Conservation (phyloP, 2,329 filamentous ascomycete genomes). For the Bimuria novae-zelandiae region DNA sequence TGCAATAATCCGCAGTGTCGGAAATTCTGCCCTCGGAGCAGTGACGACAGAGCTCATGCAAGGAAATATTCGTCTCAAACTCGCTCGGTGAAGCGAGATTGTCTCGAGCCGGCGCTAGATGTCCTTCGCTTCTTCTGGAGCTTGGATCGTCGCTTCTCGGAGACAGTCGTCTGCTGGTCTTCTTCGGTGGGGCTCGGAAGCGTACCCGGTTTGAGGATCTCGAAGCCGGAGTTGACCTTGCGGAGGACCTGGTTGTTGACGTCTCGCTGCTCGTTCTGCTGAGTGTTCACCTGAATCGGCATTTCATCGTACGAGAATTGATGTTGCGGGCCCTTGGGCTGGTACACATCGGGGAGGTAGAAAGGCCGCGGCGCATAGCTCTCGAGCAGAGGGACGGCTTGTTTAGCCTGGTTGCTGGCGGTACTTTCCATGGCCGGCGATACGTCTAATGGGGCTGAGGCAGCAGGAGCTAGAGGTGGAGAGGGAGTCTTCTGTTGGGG, state of each 20-base stretch:
- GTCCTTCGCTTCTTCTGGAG: conserved; percentile 50
- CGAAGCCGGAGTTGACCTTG: conserved; percentile 50
- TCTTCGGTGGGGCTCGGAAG: conserved; percentile 35
- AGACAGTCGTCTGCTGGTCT: conserved; percentile 27
- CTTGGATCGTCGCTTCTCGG: conserved; percentile 44
- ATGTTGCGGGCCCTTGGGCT: conserved; percentile 44
- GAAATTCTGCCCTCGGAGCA: conserved; percentile 15
- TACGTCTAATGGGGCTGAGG: conserved; percentile 20
- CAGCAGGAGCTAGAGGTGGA: conserved; percentile 32
- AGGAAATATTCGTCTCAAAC: conserved; percentile 28
- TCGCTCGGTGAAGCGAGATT: conserved; percentile 45
- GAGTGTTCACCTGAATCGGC: conserved; percentile 33
- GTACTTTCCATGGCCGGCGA: conserved; percentile 28
- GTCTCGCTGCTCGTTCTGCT: conserved; percentile 28
- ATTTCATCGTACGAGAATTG: conserved; percentile 42
- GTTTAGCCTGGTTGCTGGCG: conserved; percentile 31
- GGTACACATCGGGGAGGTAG: conserved; percentile 42
- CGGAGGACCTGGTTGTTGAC: conserved; percentile 42
- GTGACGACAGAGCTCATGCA: conserved; percentile 19
- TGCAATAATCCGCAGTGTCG: conserved; percentile 18
- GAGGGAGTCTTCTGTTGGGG: conserved; percentile 43
- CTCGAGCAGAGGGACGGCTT: conserved; percentile 43
- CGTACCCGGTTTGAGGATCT: conserved; percentile 48
- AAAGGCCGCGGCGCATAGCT: conserved; percentile 42
- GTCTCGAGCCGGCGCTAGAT: conserved; percentile 32